phyloP scores from a whole-genome alignment of 768 basidiomycete genomes.

The Lentinula lateritia region DNA sequence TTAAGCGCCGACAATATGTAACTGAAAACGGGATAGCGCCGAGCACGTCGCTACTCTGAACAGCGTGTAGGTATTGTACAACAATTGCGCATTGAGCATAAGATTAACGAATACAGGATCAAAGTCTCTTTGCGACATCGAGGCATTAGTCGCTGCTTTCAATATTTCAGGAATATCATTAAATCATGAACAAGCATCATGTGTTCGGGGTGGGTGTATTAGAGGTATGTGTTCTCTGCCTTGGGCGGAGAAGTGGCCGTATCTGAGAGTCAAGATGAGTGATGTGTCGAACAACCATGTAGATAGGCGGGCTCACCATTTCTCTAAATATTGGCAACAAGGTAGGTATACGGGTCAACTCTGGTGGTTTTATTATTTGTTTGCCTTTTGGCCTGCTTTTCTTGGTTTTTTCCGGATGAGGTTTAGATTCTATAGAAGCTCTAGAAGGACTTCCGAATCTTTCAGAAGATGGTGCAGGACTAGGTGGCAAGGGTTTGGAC shows the following conservation, averaged over 20 bases:
- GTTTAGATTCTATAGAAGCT: slow-evolving; percentile 1
- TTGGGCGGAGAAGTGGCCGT: slow-evolving; percentile 35
- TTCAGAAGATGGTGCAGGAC: slow-evolving; percentile 9
- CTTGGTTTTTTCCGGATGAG: slow-evolving; percentile 7
- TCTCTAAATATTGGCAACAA: slow-evolving; percentile 88
- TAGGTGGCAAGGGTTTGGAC: slow-evolving; percentile 37
- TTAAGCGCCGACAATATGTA: neutral
- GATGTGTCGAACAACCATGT: neutral
- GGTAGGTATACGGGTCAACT: slow-evolving; percentile 71
- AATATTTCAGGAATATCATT: neutral
- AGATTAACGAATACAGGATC: neutral
- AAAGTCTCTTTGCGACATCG: no score
- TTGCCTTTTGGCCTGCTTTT: neutral
- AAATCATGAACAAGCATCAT: neutral
- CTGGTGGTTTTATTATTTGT: slow-evolving; percentile 59
- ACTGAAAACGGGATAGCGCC: no score
- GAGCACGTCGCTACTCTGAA: neutral
- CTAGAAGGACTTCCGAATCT: slow-evolving; percentile 3
- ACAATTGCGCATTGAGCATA: no score
- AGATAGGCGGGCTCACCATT: slow-evolving; percentile 53
- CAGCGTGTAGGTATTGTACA: neutral
- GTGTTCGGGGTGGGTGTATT: neutral
- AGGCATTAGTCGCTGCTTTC: no score
- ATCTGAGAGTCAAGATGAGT: slow-evolving; percentile 24
- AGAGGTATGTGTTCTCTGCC: slow-evolving; percentile 13